phyloP scores from a whole-genome alignment of 129 eudicot species.

The Chrysanthemum lavandulifolium region DNA sequence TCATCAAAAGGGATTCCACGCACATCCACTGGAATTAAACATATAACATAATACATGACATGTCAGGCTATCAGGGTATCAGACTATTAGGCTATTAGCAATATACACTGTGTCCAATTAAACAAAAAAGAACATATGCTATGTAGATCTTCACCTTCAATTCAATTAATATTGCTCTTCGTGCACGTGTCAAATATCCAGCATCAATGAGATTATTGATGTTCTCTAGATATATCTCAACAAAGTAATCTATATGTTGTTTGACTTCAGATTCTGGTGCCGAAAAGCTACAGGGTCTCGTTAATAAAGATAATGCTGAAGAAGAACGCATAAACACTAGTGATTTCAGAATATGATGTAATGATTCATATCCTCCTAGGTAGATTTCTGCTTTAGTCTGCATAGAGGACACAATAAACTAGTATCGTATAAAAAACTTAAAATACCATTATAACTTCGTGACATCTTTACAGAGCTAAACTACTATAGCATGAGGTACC shows the following conservation, averaged over 20 bases:
- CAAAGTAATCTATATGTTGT: conserved; percentile 60
- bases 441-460: too few relatives aligned
- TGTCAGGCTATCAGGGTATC: not conserved
- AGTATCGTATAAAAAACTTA: not conserved
- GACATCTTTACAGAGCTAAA: not conserved
- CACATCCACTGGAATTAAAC: conserved; percentile 76
- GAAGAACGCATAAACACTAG: conserved; percentile 43
- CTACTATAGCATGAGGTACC: conserved; percentile 33
- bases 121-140: not conserved
- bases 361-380: conserved; percentile 81
- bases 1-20: conserved; percentile 67
- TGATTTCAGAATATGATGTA: conserved; percentile 53
- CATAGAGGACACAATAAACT: conserved; percentile 14
- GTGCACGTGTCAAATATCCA: conserved; percentile 61
- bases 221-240: conserved; percentile 50
- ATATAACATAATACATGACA: conserved; percentile 12
- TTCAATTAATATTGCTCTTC: conserved; percentile 81
- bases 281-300: conserved; percentile 27
- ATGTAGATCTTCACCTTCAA: conserved; percentile 66
- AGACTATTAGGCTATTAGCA: not conserved
- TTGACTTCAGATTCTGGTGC: conserved; percentile 33
- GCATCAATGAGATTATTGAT: conserved; percentile 60
- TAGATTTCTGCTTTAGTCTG: conserved; percentile 79
- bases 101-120: not conserved
- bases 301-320: conserved; percentile 43